Base-by-base conservation (phyloP, 2,329 filamentous ascomycete species). In the Xylariaceae sp. region DNA sequence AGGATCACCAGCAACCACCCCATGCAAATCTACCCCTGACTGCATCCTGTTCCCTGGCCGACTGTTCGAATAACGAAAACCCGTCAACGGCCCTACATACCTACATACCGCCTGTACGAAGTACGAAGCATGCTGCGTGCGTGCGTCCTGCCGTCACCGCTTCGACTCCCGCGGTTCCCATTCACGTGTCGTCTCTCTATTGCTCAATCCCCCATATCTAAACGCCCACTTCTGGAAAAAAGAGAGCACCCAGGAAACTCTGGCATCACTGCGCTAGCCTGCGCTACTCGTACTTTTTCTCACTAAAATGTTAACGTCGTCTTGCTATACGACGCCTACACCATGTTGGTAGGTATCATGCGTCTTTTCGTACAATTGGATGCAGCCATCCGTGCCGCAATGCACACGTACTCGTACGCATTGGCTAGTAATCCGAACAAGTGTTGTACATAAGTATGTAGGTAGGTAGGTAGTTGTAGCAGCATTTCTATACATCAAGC, bases 171-270 rank as follows among this genome's bases (percentile, higher is more conserved):
- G 58, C 34, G 17, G 17, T 18, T 30, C 50, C 30, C 7, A 7
- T 49, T 61, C 58, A 62, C 62, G 62, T 64, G 62, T 63, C 62
- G 61, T 17, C 56, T 56, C 37, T 51, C 57, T 51, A 64, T 64
- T 64, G 60, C 59, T 61, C 62, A 61, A 59, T 59, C 17, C 47
- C 3, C 17, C 11, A 17, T 51, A 5, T 35, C 11, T 51, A 51
- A 23, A 51, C 49, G 49, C 49, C 49, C 49, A 23, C 49, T 51
- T 51, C 37, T 41, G 37, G 37, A 13, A 34, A 13, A 13, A 50
- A n/a, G 23, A 35, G 18, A 11, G 11, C 10, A 18, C 48, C 48
- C 23, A 34, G 48, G 7, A 13, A 4, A 6, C 18, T 51, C 23
- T 62, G 51, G 57, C 60, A 62, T 18, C 17, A 64, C 62, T 35